A percentile compares a stretch with the other conserved stretches of the same genome.
Conservation (phyloP, 139 green algal genomes). For the Picochlorum sp. region DNA sequence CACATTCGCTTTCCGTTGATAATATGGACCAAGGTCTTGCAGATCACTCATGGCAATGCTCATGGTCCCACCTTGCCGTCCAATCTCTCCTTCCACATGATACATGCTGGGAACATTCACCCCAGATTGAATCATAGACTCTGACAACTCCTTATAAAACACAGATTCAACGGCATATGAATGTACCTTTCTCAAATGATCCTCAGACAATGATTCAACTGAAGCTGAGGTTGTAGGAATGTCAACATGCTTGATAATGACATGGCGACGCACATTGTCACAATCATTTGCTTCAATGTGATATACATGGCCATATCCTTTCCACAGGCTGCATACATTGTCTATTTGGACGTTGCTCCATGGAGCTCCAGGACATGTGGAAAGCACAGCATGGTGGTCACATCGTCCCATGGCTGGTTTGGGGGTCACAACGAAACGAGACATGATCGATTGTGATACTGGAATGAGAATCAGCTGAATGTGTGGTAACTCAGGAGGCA, state of each 20-base stretch:
- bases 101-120: background rate
- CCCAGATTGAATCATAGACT: background rate
- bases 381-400: no score
- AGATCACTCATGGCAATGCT: constrained; percentile 2
- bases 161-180: constrained; percentile 9
- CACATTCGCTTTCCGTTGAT: constrained; percentile 2
- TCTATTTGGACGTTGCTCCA: background rate
- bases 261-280: background rate
- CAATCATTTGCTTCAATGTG: background rate
- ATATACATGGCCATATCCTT: background rate
- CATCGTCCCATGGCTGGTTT: no score
- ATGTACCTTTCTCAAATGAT: constrained; percentile 2
- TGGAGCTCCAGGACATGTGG: background rate
- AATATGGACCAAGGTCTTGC: background rate
- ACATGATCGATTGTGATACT: no score
- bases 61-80: background rate
- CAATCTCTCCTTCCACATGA: background rate
- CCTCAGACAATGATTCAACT: background rate
- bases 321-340: background rate
- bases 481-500: no score
- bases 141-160: constrained; percentile 8
- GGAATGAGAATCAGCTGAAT: no score
- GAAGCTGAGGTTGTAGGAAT: background rate
- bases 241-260: background rate
- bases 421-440: no score